phyloP scores from a whole-genome alignment of 2,329 filamentous ascomycete genomes.

The Pseudogymnoascus sp. region DNA sequence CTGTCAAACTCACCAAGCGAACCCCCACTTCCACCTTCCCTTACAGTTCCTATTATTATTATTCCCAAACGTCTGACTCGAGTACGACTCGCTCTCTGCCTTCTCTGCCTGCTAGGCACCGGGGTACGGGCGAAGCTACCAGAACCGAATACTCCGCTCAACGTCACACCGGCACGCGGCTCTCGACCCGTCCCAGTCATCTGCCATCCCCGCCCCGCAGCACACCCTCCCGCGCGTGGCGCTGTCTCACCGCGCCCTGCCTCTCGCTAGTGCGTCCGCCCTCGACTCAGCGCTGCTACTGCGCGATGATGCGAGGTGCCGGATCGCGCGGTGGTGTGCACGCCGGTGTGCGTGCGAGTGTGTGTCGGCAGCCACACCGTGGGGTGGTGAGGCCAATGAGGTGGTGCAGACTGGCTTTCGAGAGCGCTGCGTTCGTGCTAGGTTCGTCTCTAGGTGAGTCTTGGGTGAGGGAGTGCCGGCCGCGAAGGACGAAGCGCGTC shows the following conservation, averaged over 20 bases:
- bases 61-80: too few relatives aligned
- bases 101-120: not conserved
- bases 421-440: not conserved
- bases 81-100: not conserved
- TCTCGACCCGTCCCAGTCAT: constrained; percentile 3
- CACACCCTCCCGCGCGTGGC: constrained; percentile 4
- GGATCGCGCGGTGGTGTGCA: not conserved
- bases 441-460: not conserved
- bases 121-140: not conserved
- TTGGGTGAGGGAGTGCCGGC: not conserved
- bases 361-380: not conserved
- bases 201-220: constrained; percentile 1
- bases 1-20: not conserved
- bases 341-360: not conserved
- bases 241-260: not conserved
- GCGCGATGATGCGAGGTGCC: not conserved
- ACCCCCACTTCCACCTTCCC: not conserved
- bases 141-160: not conserved
- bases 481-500: not conserved
- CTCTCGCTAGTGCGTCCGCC: not conserved
- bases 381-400: not conserved
- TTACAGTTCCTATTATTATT: too few relatives aligned
- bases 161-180: not conserved
- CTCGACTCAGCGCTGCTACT: not conserved
- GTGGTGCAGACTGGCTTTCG: not conserved